Evolutionary conservation across 208 protist genomes (phyloP).

Genomic region (Paratrypanosoma confusum): DNA sequence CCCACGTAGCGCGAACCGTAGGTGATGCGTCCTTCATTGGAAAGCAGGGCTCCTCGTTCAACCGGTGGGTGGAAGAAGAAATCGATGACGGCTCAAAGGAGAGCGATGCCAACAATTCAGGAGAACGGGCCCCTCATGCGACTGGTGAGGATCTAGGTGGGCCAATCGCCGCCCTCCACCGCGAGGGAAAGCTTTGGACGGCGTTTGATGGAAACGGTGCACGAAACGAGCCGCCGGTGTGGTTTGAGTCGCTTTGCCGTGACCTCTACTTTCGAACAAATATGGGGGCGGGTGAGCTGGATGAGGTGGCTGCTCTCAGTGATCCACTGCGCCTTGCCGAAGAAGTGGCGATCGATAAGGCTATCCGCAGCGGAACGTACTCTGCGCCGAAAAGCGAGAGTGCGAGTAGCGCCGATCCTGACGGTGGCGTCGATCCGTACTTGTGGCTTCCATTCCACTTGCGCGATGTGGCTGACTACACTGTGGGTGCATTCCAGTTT

Average conservation of each 20-base stretch:
- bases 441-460: slow-evolving; percentile 75
- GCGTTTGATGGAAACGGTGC: slow-evolving; percentile 7
- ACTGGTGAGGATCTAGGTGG: background rate
- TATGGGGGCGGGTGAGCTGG: slow-evolving; percentile 22
- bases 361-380: background rate
- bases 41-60: too few relatives aligned
- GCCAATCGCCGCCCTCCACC: slow-evolving; percentile 27
- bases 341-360: background rate
- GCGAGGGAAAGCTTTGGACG: slow-evolving; percentile 32
- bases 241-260: slow-evolving; percentile 70
- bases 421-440: slow-evolving; percentile 40
- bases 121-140: too few relatives aligned
- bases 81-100: too few relatives aligned
- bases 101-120: too few relatives aligned
- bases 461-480: slow-evolving; percentile 51
- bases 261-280: slow-evolving; percentile 73
- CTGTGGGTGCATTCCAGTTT: slow-evolving; percentile 57
- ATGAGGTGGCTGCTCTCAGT: slow-evolving; percentile 18
- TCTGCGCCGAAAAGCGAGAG: background rate
- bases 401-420: background rate
- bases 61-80: too few relatives aligned
- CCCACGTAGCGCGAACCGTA: too few relatives aligned
- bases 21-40: too few relatives aligned
- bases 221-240: slow-evolving; percentile 33
- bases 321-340: slow-evolving; percentile 12